Base-by-base conservation (phyloP, 495 filamentous ascomycete genomes). In the Hypoxylon fragiforme region DNA sequence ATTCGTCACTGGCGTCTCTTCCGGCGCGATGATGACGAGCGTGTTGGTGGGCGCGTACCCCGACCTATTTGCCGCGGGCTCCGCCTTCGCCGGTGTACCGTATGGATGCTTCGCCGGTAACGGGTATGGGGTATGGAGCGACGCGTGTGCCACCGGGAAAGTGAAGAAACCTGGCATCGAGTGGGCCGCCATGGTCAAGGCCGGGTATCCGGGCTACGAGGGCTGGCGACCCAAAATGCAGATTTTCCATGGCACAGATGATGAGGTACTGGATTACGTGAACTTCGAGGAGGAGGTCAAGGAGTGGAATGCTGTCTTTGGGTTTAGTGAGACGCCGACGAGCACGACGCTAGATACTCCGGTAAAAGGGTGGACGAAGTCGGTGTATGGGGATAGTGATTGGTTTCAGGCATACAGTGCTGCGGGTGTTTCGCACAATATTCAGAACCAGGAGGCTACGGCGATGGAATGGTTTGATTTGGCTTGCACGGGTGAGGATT, bases 11-110 rank as follows among this genome's bases (percentile, higher is more conserved):
- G 77, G 76, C 2, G 60, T 71, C 1, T 76, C 72, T 7, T 77
- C 75, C 0, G 78, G 78, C 1, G 78, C 75, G 1, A 79, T 79
- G 73, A 79, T 81, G 78, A 77, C 77, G 0, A 74, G 69, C 24
- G 60, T 69, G 7, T 46, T 73, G 11, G 46, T 70, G 0, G 71
- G 67, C 3, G 54, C 69, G 0, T 73, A 73, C 39, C 70, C 73
- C 2, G 73, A 76, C 45, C 19, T 76, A 15, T 76, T 76, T 39
- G 71, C 66, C 2, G 72, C 66, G 11, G 73, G 71, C 2, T 76
- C 73, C 7, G 82, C 70, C 30, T 86, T 84, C 67, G 70, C 80
- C 4, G 84, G 84, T 15, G 81, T 87, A 1, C 70, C 83, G 7
- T 81, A 77, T 20, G 83, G 82, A 6, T 86, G 84, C 70, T 85